A percentile compares a stretch with the other conserved stretches of the same genome.
These are phyloP conservation scores for Gloeostereum incarnatum DNA, from an alignment of 768 basidiomycete species.

Conservation along the genomic window DNA sequence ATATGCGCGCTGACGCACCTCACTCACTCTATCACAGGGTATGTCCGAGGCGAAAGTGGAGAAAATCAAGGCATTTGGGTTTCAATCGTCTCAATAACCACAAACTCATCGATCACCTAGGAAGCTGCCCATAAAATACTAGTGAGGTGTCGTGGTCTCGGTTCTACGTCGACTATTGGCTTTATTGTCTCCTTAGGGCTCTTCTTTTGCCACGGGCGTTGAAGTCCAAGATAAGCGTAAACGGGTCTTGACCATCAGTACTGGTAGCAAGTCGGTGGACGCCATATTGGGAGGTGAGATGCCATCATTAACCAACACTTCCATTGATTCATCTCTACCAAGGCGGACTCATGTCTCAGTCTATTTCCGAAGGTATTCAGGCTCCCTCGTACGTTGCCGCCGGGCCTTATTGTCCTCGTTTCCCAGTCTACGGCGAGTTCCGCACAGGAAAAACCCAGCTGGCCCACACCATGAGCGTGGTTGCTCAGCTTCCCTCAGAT, in stretches of 20 bases:
- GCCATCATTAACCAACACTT: neutral
- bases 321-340: neutral
- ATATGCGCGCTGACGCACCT: constrained; percentile 8
- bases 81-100: neutral
- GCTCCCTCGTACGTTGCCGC: neutral
- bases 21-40: constrained; percentile 40
- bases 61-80: constrained; percentile 82
- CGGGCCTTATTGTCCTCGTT: constrained; percentile 1
- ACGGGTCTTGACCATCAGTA: constrained; percentile 76
- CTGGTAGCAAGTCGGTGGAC: constrained; percentile 90
- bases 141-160: constrained; percentile 25
- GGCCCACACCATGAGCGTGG: constrained; percentile 90
- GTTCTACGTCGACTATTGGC: neutral
- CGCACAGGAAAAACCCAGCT: constrained; percentile 95
- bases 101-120: constrained; percentile 23
- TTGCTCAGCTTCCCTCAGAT: constrained; percentile 82
- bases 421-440: constrained; percentile 87
- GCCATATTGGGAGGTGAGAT: constrained; percentile 72
- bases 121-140: constrained; percentile 87
- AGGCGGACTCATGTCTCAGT: constrained; percentile 91
- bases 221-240: constrained; percentile 85
- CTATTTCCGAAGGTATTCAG: constrained; percentile 78
- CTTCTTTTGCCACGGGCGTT: constrained; percentile 85
- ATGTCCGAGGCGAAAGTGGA: constrained; percentile 97
- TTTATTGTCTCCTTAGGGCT: constrained; percentile 43